Evolutionary conservation across 768 basidiomycete genomes (phyloP), one percentile per base, ranked within the genome.

Genomic region (Gymnopilus junonius): DNA sequence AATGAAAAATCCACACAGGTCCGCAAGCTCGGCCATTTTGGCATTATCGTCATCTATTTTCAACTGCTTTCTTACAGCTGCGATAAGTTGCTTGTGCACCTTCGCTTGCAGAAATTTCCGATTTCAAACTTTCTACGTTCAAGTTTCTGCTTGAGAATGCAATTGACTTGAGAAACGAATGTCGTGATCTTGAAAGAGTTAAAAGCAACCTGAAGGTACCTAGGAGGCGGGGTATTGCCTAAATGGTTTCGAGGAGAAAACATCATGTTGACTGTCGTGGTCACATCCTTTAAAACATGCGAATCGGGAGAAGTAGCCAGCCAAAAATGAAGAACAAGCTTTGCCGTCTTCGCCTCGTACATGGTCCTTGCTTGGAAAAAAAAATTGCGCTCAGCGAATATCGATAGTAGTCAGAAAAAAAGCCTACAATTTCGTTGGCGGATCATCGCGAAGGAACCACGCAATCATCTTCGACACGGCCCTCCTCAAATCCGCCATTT

Each of bases 251-350:
- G 8, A 3, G 55, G 25, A 20, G 29, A n/a, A 29, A 42, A 40
- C 39, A 57, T 40, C 37, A 57, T 27, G 11, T 21, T 39, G 25
- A 20, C 37, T 3, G 55, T 57, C 12, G 39, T 45, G 21, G 23
- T n/a, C 29, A 34, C 29, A 10, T 40, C 29, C 27, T 57, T 57
- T n/a, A 35, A 40, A n/a, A 39, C 25, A n/a, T 21, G 55, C 27
- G 29, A 40, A 14, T 60, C 59, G 8, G 59, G 59, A 25, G 59
- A 12, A 3, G 48, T 54, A 4, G 37, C 34, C 17, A 60, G 50
- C 59, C 59, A 60, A 50, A 50, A 60, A 17, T 60, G 59, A 6
- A 54, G 34, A 35, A 60, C 37, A 20, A 60, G 29, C 29, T 54
- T 51, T 11, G 37, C 20, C 17, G 59, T 60, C 29, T 53, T 60